Evolutionary conservation across 257 asterid species (phyloP), one percentile per base, ranked within the genome.

Genomic region (Solanum ossicruentum): DNA sequence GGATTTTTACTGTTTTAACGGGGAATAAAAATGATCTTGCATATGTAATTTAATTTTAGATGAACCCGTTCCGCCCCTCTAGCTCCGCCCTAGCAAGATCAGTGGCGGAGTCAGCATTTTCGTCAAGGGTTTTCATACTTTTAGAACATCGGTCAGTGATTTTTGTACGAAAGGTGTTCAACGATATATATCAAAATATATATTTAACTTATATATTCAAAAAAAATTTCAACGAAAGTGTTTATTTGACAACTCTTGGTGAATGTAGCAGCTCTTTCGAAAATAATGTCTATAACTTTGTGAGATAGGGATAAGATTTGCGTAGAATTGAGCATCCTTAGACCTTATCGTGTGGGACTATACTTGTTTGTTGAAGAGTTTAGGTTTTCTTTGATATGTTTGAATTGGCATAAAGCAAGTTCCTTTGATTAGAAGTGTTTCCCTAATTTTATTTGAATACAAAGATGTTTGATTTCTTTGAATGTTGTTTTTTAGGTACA

Each of bases 401-500:
- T 23, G 16, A 47, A 49, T 49, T 75, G 81, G 2, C 5, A 3
- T 75, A 2, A 75, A 73, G 13, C 36, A 47, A 72, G 20, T 41
- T 43, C 73, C 12, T 65, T 26, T 65, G 11, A 43, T 43, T 6
- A 5, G 57, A 45, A 73, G 41, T n/a, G 81, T 10, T 51, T 18
- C 10, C 12, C 47, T n/a, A 43, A 20, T 60, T n/a, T 69, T 36
- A 7, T 39, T 20, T 78, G 57, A 52, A 67, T 77, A 58, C 39
- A 55, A 58, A 23, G 28, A 20, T 72, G 52, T 47, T n/a, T 54
- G 20, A 49, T 32, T 11, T 85, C 0, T 36, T 81, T 45, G 17
- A 63, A 54, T 41, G 17, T 57, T 56, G 32, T 65, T 69, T 83
- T 83, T 79, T 82, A 94, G 97, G 88, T 85, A 67, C 88, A 71